Evolutionary conservation across 768 basidiomycete species (phyloP), one percentile per base, ranked within the genome.

Genomic region (Amanita molliuscula): DNA sequence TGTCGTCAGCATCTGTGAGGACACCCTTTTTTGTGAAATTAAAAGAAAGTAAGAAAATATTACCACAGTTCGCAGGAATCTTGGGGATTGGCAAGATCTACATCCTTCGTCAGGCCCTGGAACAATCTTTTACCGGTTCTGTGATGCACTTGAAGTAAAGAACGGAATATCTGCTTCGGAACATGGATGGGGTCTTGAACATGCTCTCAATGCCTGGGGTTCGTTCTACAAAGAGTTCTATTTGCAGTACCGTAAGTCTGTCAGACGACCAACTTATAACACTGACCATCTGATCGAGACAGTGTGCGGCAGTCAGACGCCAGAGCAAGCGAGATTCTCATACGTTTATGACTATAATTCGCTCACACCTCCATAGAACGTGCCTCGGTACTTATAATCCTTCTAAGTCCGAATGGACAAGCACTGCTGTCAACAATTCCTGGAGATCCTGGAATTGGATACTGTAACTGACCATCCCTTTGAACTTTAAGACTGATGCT

Each of bases 401-500:
- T 3, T 62, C 65, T 2, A 62, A 64, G 33, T 26, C 61, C 0
- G 75, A 57, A 60, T 87, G 70, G 65, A 81, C 79, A 10, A 65
- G 82, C 54, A 79, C 69, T 2, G 61, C 67, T 4, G 62, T 87
- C 34, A 65, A 84, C 60, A 79, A 87, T 52, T 51, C 68, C 0
- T 54, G 52, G 3, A 74, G 85, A 21, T 84, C 84, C 3, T 88
- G 84, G 84, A 62, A 67, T 50, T 87, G 85, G 85, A 77, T 84
- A 58, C 75, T 81, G 81, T 75, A 63, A 51, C 15, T 40, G 23
- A n/a, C 42, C 18, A 28, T 53, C n/a, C 1, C 9, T 16, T 23
- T 23, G 25, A 37, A 26, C 34, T 23, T 35, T 2, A 11, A 16
- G 25, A 31, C 16, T 34, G 16, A 23, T 44, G n/a, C 23, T 26